phyloP scores from a whole-genome alignment of 208 protist genomes.

The Wallacemonas sp. region DNA sequence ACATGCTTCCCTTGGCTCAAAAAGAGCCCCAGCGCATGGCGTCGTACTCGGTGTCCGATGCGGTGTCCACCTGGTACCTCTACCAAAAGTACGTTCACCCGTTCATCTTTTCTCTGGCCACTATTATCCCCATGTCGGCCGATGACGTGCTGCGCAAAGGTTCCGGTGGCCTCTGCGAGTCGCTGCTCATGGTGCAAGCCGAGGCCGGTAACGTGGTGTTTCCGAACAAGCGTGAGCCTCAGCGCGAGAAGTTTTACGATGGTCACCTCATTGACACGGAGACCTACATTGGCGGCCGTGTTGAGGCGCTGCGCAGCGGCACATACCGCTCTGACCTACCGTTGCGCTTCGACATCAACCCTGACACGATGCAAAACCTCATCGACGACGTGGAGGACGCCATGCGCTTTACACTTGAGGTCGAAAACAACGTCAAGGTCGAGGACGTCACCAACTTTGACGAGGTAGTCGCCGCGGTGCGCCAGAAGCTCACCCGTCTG shows the following conservation, averaged over 20 bases:
- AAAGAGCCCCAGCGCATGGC: slow-evolving; percentile 96
- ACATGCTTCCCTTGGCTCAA: slow-evolving; percentile 98
- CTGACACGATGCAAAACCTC: slow-evolving; percentile 91
- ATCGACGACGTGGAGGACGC: slow-evolving; percentile 93
- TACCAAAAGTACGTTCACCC: slow-evolving; percentile 99
- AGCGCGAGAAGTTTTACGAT: slow-evolving; percentile 93
- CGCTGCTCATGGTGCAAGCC: slow-evolving; percentile 98
- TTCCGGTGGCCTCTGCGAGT: slow-evolving; percentile 99
- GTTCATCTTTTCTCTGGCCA: slow-evolving; percentile 99
- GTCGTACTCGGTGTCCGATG: slow-evolving; percentile 99
- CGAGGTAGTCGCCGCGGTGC: slow-evolving; percentile 73
- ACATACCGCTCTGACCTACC: slow-evolving; percentile 98
- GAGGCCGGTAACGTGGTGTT: slow-evolving; percentile 98
- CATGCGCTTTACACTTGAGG: slow-evolving; percentile 90
- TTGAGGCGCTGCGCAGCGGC: slow-evolving; percentile 94
- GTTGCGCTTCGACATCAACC: slow-evolving; percentile 92
- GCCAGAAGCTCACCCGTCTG: slow-evolving; percentile 76
- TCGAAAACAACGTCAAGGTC: slow-evolving; percentile 82
- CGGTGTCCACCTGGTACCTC: slow-evolving; percentile 99
- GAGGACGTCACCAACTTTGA: slow-evolving; percentile 95
- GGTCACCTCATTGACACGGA: slow-evolving; percentile 98
- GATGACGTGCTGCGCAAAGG: slow-evolving; percentile 99
- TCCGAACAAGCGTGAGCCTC: slow-evolving; percentile 98
- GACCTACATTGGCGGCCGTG: slow-evolving; percentile 99
- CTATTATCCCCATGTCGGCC: slow-evolving; percentile 99